Evolutionary conservation across 2,329 filamentous ascomycete species (phyloP).

Genomic region (Hymenoscyphus fructigenus): DNA sequence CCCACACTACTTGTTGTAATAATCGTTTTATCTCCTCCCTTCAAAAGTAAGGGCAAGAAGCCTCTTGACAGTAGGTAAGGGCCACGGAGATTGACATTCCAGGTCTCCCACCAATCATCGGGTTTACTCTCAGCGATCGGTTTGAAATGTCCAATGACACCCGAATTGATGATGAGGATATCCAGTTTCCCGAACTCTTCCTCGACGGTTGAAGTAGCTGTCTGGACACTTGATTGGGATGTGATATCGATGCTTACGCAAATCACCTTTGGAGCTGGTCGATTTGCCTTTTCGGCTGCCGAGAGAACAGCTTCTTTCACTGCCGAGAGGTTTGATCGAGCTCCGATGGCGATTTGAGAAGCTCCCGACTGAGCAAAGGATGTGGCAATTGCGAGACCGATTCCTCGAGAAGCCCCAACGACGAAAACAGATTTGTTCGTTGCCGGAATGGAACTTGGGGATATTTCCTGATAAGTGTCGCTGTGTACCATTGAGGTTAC

Average conservation of each 20-base stretch:
- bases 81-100: conserved; percentile 50
- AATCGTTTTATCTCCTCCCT: conserved; percentile 42
- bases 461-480: conserved; percentile 55
- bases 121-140: conserved; percentile 30
- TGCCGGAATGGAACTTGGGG: conserved; percentile 40
- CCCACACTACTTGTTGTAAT: conserved; percentile 49
- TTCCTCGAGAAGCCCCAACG: conserved; percentile 54
- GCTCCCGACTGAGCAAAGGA: conserved; percentile 55
- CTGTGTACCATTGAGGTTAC: conserved; percentile 33
- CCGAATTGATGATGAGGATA: conserved; percentile 46
- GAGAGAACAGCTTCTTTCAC: conserved; percentile 37
- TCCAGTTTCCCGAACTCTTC: conserved; percentile 40
- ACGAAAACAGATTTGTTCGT: conserved; percentile 47
- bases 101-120: conserved; percentile 42
- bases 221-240: conserved; percentile 36
- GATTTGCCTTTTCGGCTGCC: conserved; percentile 37
- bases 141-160: conserved; percentile 35
- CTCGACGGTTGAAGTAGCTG: conserved; percentile 31
- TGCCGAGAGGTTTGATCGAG: conserved; percentile 45
- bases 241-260: conserved; percentile 43
- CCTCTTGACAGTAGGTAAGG: conserved; percentile 46
- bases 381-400: conserved; percentile 53
- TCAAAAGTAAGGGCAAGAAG: conserved; percentile 40
- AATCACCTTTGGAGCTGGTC: conserved; percentile 42
- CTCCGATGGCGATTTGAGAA: conserved; percentile 51